A percentile compares a stretch with the other conserved stretches of the same genome.
These are phyloP conservation scores for Parathielavia hyrcaniae DNA, from an alignment of 495 filamentous ascomycete genomes.

Conservation along the genomic window DNA sequence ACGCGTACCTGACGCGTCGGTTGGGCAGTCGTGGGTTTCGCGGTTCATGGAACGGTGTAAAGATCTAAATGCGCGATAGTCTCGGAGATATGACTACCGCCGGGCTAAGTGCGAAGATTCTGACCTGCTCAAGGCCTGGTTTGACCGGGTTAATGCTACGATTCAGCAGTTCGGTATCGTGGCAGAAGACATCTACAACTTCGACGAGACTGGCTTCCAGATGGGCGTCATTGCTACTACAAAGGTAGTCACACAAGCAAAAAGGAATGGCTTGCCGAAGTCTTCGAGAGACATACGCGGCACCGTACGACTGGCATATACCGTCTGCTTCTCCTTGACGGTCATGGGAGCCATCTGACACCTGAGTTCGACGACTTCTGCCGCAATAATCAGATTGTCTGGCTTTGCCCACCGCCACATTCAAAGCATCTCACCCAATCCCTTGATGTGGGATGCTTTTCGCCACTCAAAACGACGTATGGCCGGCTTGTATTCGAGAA, in stretches of 20 bases:
- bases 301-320: background rate
- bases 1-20: background rate
- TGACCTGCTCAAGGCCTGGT: background rate
- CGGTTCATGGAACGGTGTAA: background rate
- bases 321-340: background rate
- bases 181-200: background rate
- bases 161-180: background rate
- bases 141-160: constrained; percentile 1
- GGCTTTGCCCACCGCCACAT: background rate
- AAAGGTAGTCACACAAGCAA: background rate
- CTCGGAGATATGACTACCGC: background rate
- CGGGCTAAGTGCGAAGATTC: background rate
- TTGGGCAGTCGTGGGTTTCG: background rate
- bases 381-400: too few relatives aligned
- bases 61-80: background rate
- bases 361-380: background rate
- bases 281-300: background rate
- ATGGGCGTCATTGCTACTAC: too few relatives aligned
- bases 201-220: too few relatives aligned
- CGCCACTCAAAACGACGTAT: too few relatives aligned
- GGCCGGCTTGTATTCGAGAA: too few relatives aligned
- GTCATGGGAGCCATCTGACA: background rate
- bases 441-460: background rate
- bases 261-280: background rate
- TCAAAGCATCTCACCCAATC: background rate